A percentile compares a stretch with the other conserved stretches of the same genome.
These are phyloP conservation scores for Primulina huaijiensis DNA, from an alignment of 257 asterid species.

Conservation along the genomic window DNA sequence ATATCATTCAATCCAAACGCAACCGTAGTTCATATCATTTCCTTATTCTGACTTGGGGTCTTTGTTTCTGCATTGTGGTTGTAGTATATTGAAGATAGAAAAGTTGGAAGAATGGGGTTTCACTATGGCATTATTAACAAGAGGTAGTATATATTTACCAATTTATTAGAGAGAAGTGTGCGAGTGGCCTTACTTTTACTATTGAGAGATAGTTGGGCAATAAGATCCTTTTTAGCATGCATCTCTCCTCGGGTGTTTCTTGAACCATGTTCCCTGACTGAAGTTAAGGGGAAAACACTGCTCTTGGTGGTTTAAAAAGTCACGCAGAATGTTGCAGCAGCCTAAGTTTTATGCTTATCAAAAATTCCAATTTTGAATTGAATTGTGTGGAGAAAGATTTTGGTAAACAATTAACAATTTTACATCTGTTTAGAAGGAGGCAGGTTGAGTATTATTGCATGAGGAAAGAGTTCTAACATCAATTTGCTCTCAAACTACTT, in stretches of 20 bases:
- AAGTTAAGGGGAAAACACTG: no score
- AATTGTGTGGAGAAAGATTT: no score
- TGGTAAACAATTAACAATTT: no score
- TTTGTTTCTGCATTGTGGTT: constrained; percentile 20
- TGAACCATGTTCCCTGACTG: not conserved
- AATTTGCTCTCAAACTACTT: no score
- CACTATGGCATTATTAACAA: constrained; percentile 91
- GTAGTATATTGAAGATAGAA: constrained; percentile 75
- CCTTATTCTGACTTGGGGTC: not conserved
- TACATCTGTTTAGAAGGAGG: no score
- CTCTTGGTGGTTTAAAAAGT: no score
- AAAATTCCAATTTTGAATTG: no score
- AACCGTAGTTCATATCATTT: constrained; percentile 2
- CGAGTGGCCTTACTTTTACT: not conserved
- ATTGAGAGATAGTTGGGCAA: not conserved
- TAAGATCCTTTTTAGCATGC: not conserved
- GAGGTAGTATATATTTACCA: constrained; percentile 41
- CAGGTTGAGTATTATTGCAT: no score
- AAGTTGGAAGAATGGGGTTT: constrained; percentile 66
- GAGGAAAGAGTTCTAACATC: no score
- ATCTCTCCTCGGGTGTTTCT: not conserved
- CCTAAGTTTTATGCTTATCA: no score
- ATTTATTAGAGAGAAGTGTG: not conserved
- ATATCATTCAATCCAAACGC: not conserved
- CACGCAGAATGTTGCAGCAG: no score